These are phyloP conservation scores for Cryptosporidium baileyi DNA, from an alignment of 169 alveolate species.

Conservation along the genomic window DNA sequence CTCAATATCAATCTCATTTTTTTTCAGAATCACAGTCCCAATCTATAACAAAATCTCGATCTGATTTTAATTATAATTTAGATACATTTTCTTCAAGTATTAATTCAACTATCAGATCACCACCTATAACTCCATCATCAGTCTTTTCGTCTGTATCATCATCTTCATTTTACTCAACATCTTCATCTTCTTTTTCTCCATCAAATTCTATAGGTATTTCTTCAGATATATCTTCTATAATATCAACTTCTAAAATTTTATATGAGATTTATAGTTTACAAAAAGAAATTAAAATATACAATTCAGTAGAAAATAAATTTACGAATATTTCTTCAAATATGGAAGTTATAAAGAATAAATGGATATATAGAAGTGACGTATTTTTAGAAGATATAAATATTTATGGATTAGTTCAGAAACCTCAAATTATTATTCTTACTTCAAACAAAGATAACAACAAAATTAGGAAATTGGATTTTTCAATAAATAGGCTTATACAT, in stretches of 20 bases:
- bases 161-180: slow-evolving; percentile 33
- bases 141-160: slow-evolving; percentile 32
- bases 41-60: neutral
- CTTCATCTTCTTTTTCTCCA: slow-evolving; percentile 13
- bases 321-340: neutral
- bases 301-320: slow-evolving; percentile 1
- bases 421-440: neutral
- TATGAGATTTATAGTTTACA: slow-evolving; percentile 5
- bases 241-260: neutral
- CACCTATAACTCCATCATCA: slow-evolving; percentile 46
- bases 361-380: slow-evolving; percentile 35
- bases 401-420: slow-evolving; percentile 32
- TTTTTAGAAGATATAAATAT: slow-evolving; percentile 6
- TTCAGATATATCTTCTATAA: neutral
- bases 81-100: neutral
- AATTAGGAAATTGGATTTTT: neutral
- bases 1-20: neutral
- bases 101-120: neutral
- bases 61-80: neutral
- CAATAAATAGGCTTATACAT: neutral
- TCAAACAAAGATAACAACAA: neutral
- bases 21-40: neutral
- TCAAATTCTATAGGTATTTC: neutral
- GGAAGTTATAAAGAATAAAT: slow-evolving; percentile 14
- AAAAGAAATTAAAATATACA: neutral